Evolutionary conservation across 257 asterid genomes (phyloP).

Genomic region (Fraxinus anomala): DNA sequence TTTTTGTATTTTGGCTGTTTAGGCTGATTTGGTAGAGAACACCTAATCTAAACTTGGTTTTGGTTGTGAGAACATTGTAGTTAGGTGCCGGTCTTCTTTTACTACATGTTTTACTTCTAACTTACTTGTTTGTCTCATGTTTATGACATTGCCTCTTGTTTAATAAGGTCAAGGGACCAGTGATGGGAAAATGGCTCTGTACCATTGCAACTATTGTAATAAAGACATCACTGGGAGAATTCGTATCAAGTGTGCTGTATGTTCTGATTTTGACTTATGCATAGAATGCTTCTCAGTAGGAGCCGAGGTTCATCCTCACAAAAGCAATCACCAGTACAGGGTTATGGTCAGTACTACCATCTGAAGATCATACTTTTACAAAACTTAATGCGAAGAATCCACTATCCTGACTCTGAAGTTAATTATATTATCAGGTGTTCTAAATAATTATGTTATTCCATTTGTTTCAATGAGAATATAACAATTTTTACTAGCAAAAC

Average conservation of each 20-base stretch:
- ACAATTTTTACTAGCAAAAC: constrained; percentile 8
- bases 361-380: neutral
- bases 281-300: constrained; percentile 90
- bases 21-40: neutral
- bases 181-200: constrained; percentile 75
- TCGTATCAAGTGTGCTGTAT: constrained; percentile 81
- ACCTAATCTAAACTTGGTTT: neutral
- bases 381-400: constrained; percentile 14
- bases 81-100: constrained; percentile 1
- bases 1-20: neutral
- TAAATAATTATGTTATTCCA: neutral
- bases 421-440: constrained; percentile 13
- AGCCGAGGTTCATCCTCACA: constrained; percentile 84
- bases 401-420: neutral
- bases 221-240: constrained; percentile 74
- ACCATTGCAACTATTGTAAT: constrained; percentile 84
- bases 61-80: constrained; percentile 6
- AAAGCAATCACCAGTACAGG: constrained; percentile 73
- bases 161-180: constrained; percentile 63
- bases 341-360: constrained; percentile 65
- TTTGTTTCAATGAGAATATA: neutral
- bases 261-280: constrained; percentile 85
- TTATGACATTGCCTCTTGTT: constrained; percentile 24
- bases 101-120: neutral
- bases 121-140: constrained; percentile 3